Evolutionary conservation across 768 basidiomycete species (phyloP).

Genomic region (Calocera viscosa): DNA sequence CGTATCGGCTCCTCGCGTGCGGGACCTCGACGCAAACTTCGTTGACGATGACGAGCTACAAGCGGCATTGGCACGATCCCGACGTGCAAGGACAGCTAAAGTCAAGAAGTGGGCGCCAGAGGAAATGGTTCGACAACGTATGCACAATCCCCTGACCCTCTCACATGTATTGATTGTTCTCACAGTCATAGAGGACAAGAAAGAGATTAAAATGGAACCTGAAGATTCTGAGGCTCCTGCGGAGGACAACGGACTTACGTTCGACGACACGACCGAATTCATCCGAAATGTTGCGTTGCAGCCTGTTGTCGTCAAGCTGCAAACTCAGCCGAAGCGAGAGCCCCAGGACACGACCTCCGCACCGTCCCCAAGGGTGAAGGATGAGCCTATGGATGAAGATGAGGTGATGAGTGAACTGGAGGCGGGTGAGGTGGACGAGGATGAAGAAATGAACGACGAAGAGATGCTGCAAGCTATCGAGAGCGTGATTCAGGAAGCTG

Average conservation of each 20-base stretch:
- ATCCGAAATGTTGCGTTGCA: constrained; percentile 43
- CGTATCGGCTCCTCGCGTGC: constrained; percentile 36
- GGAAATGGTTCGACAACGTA: constrained; percentile 66
- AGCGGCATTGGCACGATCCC: constrained; percentile 73
- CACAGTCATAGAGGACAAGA: constrained; percentile 53
- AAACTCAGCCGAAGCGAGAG: constrained; percentile 24
- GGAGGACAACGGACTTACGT: constrained; percentile 54
- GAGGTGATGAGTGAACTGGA: constrained; percentile 45
- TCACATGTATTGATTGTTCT: not conserved
- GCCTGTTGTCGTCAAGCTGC: constrained; percentile 13
- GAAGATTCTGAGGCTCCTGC: constrained; percentile 28
- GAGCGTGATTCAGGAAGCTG: constrained; percentile 49
- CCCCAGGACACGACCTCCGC: constrained; percentile 41
- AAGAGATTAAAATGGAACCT: constrained; percentile 40
- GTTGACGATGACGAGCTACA: constrained; percentile 98
- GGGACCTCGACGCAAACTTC: constrained; percentile 76
- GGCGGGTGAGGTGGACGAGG: constrained; percentile 68
- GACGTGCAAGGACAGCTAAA: constrained; percentile 70
- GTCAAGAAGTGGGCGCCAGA: constrained; percentile 66
- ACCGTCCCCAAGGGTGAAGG: constrained; percentile 44
- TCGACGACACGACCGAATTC: constrained; percentile 96
- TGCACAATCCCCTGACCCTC: constrained; percentile 20
- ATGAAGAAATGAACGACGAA: constrained; percentile 46
- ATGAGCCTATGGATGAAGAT: constrained; percentile 38
- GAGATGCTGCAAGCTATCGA: constrained; percentile 70